Evolutionary conservation across 1,284 basidiomycete genomes (phyloP), one percentile per base, ranked within the genome.

Genomic region (Ceratobasidium sp.): DNA sequence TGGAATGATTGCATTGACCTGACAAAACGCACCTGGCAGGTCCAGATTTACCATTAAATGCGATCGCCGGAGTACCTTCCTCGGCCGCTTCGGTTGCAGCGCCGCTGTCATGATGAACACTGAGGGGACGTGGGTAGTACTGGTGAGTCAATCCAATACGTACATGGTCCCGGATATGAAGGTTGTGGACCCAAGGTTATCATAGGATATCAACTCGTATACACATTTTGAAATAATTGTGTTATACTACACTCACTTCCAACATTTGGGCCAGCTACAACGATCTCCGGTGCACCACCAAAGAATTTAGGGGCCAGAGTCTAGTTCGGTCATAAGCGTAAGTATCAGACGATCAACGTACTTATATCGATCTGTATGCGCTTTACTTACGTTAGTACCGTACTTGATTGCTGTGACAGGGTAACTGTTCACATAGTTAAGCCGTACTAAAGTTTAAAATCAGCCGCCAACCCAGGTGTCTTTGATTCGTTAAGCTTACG

Each of bases 261-360:
- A 12, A 86, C 81, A 76, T 88, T 87, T 0, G 83, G 82, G 0
- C 86, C 86, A 74, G 82, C 82, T 12, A 88, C 80, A 4, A 86
- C 82, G 39, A 88, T 80, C 65, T 87, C 85, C 21, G 75, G 74
- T 18, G 77, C 74, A 6, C 81, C 80, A 55, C 65, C 69, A 73
- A 85, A 84, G 74, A 84, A 81, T 58, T 81, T 76, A 0, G 85
- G 84, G 2, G 83, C 79, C 14, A 86, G 78, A 0, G 82, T 84
- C 75, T 86, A 81, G 26, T 87, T n/a, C n/a, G n/a, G n/a, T n/a
- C n/a, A n/a, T n/a, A 39, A 39, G 36, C 8, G 36, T 6, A 39
- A 39, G 6, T 39, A 39, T 6, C 36, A 39, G 14, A 39, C 14
- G 36, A n/a, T n/a, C n/a, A n/a, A 6, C 36, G 14, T 39, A 84